A percentile compares a stretch with the other conserved stretches of the same genome.
Conservation (phyloP, 768 basidiomycete genomes). For the Thelephora ganbajun region DNA sequence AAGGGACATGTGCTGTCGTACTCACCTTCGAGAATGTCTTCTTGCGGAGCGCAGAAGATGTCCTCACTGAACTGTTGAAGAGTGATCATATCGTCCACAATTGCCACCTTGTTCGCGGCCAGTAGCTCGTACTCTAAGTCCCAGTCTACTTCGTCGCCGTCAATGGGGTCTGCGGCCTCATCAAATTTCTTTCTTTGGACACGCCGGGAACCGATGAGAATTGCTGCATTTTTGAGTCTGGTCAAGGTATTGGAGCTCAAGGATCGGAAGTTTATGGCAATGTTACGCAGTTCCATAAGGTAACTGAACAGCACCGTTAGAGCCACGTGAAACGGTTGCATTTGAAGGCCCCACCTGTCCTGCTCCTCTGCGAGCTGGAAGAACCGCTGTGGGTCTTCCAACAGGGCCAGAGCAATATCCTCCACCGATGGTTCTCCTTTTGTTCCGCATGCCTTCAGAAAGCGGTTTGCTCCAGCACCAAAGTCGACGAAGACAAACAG, state of each 20-base stretch:
- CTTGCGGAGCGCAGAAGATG: too few relatives aligned
- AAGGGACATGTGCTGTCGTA: constrained; percentile 47
- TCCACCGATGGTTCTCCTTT: constrained; percentile 77
- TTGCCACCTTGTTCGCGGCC: constrained; percentile 52
- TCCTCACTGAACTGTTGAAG: constrained; percentile 67
- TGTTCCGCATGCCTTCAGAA: constrained; percentile 79
- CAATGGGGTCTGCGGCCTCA: constrained; percentile 14
- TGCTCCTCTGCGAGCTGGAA: constrained; percentile 57
- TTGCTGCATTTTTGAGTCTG: constrained; percentile 55
- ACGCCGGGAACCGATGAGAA: constrained; percentile 65
- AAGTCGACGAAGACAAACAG: constrained; percentile 87
- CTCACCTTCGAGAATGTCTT: constrained; percentile 84
- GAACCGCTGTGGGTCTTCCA: constrained; percentile 58
- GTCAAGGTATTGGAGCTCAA: constrained; percentile 34
- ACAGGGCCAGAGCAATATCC: constrained; percentile 58
- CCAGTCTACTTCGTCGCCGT: constrained; percentile 60
- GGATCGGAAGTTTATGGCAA: constrained; percentile 59
- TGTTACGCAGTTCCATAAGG: constrained; percentile 65
- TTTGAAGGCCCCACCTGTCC: constrained; percentile 31
- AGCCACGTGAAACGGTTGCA: not conserved
- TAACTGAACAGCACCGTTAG: constrained; percentile 38
- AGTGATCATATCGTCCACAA: constrained; percentile 77
- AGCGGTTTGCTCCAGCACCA: constrained; percentile 65
- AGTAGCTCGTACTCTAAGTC: constrained; percentile 67
- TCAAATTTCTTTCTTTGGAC: constrained; percentile 25